Conservation (phyloP, 768 basidiomycete genomes). For the Russula sp. region DNA sequence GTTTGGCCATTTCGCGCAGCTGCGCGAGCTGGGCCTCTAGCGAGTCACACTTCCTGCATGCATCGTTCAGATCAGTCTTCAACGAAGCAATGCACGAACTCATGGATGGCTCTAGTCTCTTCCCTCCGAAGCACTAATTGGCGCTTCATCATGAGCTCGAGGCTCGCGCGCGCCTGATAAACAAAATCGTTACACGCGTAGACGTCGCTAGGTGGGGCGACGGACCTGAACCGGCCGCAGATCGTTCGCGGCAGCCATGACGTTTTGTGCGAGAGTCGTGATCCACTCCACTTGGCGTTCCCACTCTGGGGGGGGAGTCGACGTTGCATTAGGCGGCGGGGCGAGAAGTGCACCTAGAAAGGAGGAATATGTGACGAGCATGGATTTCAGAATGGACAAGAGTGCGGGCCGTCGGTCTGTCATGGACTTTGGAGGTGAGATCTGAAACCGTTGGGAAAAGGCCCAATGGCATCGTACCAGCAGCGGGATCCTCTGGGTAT, state of each 20-base stretch:
- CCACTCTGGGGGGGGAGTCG: slow-evolving; percentile 58
- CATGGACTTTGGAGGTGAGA: background rate
- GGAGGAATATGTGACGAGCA: slow-evolving; percentile 73
- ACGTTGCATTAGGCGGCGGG: slow-evolving; percentile 50
- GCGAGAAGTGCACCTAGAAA: slow-evolving; percentile 63
- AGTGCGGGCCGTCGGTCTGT: slow-evolving; percentile 76
- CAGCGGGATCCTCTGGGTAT: slow-evolving; percentile 65
- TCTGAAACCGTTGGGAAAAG: background rate
- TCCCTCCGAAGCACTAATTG: slow-evolving; percentile 69
- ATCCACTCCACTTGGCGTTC: slow-evolving; percentile 76
- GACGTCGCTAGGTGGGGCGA: background rate
- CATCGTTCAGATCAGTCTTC: background rate
- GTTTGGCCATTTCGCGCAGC: slow-evolving; percentile 34
- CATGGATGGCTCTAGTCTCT: slow-evolving; percentile 64
- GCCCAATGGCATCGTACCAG: slow-evolving; percentile 39
- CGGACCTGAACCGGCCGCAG: slow-evolving; percentile 79
- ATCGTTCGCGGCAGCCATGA: slow-evolving; percentile 88
- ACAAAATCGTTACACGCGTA: background rate
- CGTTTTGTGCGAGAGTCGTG: slow-evolving; percentile 70
- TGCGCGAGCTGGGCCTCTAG: slow-evolving; percentile 59
- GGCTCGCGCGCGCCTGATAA: slow-evolving; percentile 64
- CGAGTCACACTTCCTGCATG: slow-evolving; percentile 62
- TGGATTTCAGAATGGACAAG: slow-evolving; percentile 62
- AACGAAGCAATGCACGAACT: slow-evolving; percentile 40
- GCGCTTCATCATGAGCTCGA: slow-evolving; percentile 76